Evolutionary conservation across 1,284 basidiomycete genomes (phyloP).

Genomic region (Ganoderma meredithae): DNA sequence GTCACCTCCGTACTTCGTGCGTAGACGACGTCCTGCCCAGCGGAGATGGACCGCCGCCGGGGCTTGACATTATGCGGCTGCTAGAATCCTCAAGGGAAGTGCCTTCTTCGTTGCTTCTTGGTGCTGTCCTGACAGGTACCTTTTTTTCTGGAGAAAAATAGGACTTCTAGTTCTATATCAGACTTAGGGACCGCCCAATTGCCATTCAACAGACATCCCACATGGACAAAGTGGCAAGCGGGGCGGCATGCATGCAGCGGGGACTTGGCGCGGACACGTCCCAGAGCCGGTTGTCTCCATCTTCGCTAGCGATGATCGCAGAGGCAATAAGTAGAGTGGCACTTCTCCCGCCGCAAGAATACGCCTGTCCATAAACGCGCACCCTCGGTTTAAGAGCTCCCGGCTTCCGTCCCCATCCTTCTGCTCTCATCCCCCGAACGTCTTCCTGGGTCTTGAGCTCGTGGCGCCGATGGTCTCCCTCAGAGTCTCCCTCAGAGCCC

Average conservation of each 20-base stretch:
- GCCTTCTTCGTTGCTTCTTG: not conserved
- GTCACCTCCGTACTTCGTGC: not conserved
- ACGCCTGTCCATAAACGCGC: conserved; percentile 13
- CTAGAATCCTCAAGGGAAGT: not conserved
- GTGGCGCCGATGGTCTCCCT: conserved; percentile 34
- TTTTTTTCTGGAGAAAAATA: not conserved
- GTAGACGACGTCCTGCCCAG: not conserved
- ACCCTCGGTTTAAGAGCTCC: conserved; percentile 12
- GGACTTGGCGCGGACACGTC: conserved; percentile 4
- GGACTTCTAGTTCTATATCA: not conserved
- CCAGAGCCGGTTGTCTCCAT: not conserved
- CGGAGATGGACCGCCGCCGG: not conserved
- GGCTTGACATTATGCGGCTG: not conserved
- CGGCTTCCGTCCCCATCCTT: conserved; percentile 11
- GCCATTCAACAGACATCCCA: conserved; percentile 3
- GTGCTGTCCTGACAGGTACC: conserved; percentile 1
- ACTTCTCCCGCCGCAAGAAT: conserved; percentile 14
- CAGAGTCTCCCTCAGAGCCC: conserved; percentile 17
- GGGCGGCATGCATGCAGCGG: too few species aligned
- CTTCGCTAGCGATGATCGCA: conserved; percentile 8
- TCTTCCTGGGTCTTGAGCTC: conserved; percentile 13
- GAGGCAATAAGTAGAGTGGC: conserved; percentile 7
- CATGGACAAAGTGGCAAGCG: too few species aligned
- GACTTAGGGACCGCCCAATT: not conserved
- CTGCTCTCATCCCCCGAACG: conserved; percentile 1